These are phyloP conservation scores for Candolleomyces efflorescens DNA, from an alignment of 768 basidiomycete genomes.

Conservation along the genomic window DNA sequence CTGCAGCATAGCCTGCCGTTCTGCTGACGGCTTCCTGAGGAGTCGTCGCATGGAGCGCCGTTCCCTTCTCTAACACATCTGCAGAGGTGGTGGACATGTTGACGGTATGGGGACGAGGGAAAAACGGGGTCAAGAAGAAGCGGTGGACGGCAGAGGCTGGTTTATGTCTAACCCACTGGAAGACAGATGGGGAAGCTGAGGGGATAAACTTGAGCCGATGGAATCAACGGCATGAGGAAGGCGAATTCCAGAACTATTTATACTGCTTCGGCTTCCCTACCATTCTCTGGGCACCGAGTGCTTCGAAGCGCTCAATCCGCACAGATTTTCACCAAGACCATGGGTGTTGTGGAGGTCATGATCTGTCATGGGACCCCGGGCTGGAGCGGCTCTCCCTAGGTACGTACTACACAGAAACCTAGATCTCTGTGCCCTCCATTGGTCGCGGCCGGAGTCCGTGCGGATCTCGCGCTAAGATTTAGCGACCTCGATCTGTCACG, in stretches of 20 bases:
- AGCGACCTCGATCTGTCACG: background rate
- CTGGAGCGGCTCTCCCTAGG: background rate
- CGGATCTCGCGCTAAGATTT: too few relatives aligned
- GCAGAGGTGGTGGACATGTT: background rate
- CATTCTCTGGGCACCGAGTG: background rate
- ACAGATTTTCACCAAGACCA: background rate
- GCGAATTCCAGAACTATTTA: background rate
- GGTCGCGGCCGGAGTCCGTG: too few relatives aligned
- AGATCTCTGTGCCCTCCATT: too few relatives aligned
- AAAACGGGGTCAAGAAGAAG: background rate
- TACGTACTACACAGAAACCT: background rate
- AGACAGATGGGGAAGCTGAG: background rate
- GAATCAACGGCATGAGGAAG: background rate
- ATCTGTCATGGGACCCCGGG: background rate
- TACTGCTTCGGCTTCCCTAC: background rate
- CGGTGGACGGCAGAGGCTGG: conserved; percentile 3
- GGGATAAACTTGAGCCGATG: background rate
- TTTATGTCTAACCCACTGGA: conserved; percentile 1
- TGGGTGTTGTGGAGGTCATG: background rate
- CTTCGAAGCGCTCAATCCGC: conserved; percentile 3
- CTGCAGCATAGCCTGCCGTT: conserved; percentile 15
- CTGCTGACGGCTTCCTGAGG: conserved; percentile 22
- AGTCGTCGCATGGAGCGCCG: conserved; percentile 21
- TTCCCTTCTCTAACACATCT: conserved; percentile 34
- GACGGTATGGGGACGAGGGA: background rate